Conservation (phyloP, 2,329 filamentous ascomycete species). For the Pyrenophora seminiperda region DNA sequence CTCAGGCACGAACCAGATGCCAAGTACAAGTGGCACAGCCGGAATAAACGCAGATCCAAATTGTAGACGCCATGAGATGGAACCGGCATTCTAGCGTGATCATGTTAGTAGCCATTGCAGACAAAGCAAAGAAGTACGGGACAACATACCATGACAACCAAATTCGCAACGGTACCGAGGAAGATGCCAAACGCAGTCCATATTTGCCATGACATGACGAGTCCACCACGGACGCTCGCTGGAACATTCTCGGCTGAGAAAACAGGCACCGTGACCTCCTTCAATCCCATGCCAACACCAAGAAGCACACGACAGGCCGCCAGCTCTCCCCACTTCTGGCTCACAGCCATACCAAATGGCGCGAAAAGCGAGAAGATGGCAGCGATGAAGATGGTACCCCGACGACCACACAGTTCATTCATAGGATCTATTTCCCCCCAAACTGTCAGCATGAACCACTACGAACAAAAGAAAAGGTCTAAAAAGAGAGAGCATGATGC, state of each 20-base stretch:
- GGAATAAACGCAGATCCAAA: constrained; percentile 49
- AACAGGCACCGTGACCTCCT: constrained; percentile 52
- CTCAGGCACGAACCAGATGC: constrained; percentile 52
- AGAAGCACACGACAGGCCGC: constrained; percentile 45
- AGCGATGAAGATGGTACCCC: constrained; percentile 43
- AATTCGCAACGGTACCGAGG: constrained; percentile 50
- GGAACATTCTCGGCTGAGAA: constrained; percentile 57
- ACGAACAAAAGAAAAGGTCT: background rate
- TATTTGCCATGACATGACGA: constrained; percentile 56
- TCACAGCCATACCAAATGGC: constrained; percentile 43
- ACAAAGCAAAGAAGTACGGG: background rate
- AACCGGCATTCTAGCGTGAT: constrained; percentile 34
- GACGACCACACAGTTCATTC: constrained; percentile 39
- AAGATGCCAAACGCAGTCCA: constrained; percentile 55
- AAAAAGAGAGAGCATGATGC: too few relatives aligned
- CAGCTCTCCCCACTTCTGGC: constrained; percentile 49
- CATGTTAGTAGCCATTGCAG: background rate
- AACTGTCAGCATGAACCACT: background rate
- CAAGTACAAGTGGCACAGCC: constrained; percentile 46
- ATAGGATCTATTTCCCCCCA: constrained; percentile 28
- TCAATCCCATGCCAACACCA: constrained; percentile 53
- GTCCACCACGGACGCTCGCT: constrained; percentile 54
- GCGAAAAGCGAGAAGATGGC: constrained; percentile 44
- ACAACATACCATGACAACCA: constrained; percentile 42
- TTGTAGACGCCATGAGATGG: constrained; percentile 49